phyloP scores from a whole-genome alignment of 139 green algal genomes.

The Axilococcus clingmanii region DNA sequence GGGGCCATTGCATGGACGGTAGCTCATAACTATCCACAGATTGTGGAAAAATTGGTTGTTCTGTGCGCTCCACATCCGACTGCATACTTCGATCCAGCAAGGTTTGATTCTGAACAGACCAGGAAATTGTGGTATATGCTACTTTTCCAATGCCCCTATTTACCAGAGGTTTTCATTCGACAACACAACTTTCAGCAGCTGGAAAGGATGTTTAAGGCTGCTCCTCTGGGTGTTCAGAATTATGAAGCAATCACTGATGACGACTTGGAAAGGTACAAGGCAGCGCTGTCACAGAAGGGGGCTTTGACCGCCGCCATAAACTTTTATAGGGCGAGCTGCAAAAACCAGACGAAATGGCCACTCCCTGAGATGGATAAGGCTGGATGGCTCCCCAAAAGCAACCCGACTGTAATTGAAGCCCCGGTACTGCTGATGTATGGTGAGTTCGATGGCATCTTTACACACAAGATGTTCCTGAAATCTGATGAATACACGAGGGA shows the following conservation, averaged over 20 bases:
- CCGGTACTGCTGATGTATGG: conserved; percentile 11
- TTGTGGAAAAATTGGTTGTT: conserved; percentile 15
- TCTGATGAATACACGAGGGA: neutral
- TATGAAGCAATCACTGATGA: conserved; percentile 1
- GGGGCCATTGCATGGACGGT: conserved; percentile 30
- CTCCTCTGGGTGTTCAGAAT: neutral
- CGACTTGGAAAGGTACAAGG: conserved; percentile 1
- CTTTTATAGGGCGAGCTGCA: conserved; percentile 26
- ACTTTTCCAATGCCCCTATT: conserved; percentile 8
- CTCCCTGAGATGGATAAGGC: neutral
- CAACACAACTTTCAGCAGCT: neutral
- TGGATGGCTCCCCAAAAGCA: too few species aligned
- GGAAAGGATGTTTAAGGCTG: neutral
- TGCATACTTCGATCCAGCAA: conserved; percentile 5
- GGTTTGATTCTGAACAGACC: conserved; percentile 15
- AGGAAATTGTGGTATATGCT: conserved; percentile 38
- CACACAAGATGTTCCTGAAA: neutral
- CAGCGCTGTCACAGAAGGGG: conserved; percentile 16
- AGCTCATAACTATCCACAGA: conserved; percentile 15
- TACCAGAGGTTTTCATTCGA: conserved; percentile 5
- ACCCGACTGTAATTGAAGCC: neutral
- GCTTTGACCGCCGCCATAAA: conserved; percentile 26
- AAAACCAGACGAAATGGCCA: neutral
- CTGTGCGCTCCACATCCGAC: conserved; percentile 24
- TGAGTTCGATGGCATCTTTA: conserved; percentile 6